Evolutionary conservation across 2,329 filamentous ascomycete genomes (phyloP).

Genomic region (Thermochaetoides dissita): DNA sequence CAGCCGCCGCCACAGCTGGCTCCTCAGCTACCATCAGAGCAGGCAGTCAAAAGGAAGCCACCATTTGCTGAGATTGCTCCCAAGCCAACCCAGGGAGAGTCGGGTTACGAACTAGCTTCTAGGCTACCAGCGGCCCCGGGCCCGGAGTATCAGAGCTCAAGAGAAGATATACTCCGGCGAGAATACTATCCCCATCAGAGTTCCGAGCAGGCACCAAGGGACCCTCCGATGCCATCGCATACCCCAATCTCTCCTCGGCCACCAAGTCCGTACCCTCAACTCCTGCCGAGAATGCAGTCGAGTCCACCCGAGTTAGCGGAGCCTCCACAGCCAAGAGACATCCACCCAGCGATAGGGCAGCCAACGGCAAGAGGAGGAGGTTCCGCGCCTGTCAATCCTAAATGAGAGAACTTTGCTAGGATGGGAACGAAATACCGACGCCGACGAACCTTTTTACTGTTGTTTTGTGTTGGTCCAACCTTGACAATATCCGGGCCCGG

Average conservation of each 20-base stretch:
- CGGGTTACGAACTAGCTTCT: neutral
- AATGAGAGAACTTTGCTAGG: too few relatives aligned
- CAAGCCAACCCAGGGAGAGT: slow-evolving; percentile 3
- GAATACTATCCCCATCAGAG: slow-evolving; percentile 5
- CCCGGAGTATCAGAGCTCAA: slow-evolving; percentile 6
- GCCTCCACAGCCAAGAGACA: neutral
- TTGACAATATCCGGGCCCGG: too few relatives aligned
- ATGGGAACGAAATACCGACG: too few relatives aligned
- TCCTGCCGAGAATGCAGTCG: slow-evolving; percentile 1
- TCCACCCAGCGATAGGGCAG: too few relatives aligned
- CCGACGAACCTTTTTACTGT: too few relatives aligned
- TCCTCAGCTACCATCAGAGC: slow-evolving; percentile 2
- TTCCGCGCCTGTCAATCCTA: too few relatives aligned
- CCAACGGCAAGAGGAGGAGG: too few relatives aligned
- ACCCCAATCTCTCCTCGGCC: slow-evolving; percentile 6
- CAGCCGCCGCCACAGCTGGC: slow-evolving; percentile 3
- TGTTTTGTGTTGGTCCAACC: too few relatives aligned
- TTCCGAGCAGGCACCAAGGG: slow-evolving; percentile 1
- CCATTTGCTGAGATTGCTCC: slow-evolving; percentile 9
- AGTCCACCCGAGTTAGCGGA: slow-evolving; percentile 2
- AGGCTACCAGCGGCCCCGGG: slow-evolving; percentile 4
- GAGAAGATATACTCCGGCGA: slow-evolving; percentile 6
- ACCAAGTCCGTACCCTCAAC: slow-evolving; percentile 4
- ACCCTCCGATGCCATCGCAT: slow-evolving; percentile 2
- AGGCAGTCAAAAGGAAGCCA: slow-evolving; percentile 5